Base-by-base conservation (phyloP, 1,284 basidiomycete species). In the Chiua sp. region DNA sequence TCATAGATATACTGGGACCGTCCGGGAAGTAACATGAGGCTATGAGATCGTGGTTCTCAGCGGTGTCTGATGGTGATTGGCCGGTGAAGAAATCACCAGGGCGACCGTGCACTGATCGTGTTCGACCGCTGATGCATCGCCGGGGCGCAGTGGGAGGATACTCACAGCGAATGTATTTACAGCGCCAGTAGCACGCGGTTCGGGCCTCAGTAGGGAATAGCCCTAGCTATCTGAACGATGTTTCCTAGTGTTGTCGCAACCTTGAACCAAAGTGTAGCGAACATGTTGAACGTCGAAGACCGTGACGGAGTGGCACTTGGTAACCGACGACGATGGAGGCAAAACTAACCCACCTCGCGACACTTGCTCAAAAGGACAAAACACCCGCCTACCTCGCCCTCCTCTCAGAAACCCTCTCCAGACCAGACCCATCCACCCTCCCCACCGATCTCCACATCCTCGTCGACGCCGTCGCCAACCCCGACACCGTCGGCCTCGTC, bases 321-420 rank as follows among this genome's bases (percentile, higher is more conserved):
- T n/a, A 28, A 26, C 10, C 35, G 46, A 53, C 47, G 12, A 51
- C 53, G 47, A 91, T 92, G 90, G 88, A 93, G 53, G 71, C 73
- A 56, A 87, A 83, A 74, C 81, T 93, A 55, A 71, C 83, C 1
- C 85, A 89, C 63, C 78, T 88, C 54, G 78, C 83, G 1, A 69
- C 83, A n/a, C 83, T 92, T 63, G 79, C 77, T 56, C 93, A 94
- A 76, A 94, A 93, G 70, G 92, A 95, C 75, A 93, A 93, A 70
- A 88, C 85, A 0, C 81, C 87, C n/a, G 90, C 88, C 4, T 96
- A 92, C 71, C 81, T 84, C 54, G 79, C 82, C 13, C 80, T 87
- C 47, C 83, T 88, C 61, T 77, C 80, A 53, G 79, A 84, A 57
- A 79, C 87, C 59, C 75, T 92, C n/a, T 72, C 85, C 15, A 79